Evolutionary conservation across 345 rosid genomes (phyloP).

Genomic region (Punica granatum): DNA sequence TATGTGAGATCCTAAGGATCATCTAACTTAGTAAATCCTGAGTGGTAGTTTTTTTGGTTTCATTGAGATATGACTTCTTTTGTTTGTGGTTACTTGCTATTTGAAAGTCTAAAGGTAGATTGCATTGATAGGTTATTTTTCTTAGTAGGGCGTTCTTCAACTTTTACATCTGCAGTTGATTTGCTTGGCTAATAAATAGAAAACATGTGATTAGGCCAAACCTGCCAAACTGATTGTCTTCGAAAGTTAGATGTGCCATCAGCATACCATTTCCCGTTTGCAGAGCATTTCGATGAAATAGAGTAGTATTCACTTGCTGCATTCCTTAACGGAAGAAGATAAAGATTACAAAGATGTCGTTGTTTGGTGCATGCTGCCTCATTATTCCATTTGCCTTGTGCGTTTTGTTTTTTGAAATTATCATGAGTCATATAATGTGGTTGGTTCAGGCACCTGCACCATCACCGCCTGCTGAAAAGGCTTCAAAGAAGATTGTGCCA

Average conservation of each 20-base stretch:
- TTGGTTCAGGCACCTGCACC: constrained; percentile 24
- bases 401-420: neutral
- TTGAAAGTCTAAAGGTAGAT: neutral
- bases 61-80: neutral
- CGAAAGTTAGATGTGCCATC: neutral
- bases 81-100: neutral
- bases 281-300: neutral
- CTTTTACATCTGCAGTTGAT: neutral
- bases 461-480: constrained; percentile 27
- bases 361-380: too few species aligned
- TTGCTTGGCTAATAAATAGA: neutral
- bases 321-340: neutral
- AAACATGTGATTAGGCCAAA: neutral
- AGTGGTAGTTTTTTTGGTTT: neutral
- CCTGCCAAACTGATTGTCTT: neutral
- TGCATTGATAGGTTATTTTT: neutral
- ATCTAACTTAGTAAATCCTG: neutral
- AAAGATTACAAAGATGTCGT: neutral
- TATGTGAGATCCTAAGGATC: neutral
- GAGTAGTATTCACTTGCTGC: neutral
- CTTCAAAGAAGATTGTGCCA: constrained; percentile 22
- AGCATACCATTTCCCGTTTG: neutral
- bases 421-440: neutral
- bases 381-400: neutral
- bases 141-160: neutral